phyloP scores from a whole-genome alignment of 176 grass and related monocot species.

The Microstegium vimineum region DNA sequence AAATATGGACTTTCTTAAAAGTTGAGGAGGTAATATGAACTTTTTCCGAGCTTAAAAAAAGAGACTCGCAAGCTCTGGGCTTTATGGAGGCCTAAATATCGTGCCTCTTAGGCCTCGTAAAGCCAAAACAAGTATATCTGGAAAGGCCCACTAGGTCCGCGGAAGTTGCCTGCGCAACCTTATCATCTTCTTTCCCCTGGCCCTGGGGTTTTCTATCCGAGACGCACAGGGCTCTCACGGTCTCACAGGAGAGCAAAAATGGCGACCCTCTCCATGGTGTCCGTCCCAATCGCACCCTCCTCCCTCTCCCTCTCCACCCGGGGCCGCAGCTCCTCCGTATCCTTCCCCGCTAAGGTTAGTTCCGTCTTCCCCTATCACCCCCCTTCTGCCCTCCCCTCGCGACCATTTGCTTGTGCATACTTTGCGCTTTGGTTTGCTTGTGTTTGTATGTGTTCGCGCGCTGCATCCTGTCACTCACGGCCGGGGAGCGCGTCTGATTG shows the following conservation, averaged over 20 bases:
- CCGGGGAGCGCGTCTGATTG: background rate
- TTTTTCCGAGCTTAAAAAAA: no score
- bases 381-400: slow-evolving; percentile 1
- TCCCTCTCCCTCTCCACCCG: slow-evolving; percentile 39
- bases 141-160: background rate
- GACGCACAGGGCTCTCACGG: background rate
- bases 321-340: slow-evolving; percentile 45
- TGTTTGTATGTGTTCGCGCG: background rate
- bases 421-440: background rate
- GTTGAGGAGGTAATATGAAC: no score
- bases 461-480: background rate
- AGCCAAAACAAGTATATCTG: background rate
- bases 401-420: slow-evolving; percentile 9
- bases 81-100: background rate
- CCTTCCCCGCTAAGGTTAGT: slow-evolving; percentile 49
- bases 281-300: slow-evolving; percentile 50
- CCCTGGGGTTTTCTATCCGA: background rate
- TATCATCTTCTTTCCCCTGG: background rate
- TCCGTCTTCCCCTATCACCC: background rate
- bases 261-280: slow-evolving; percentile 61
- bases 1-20: no score
- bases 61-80: no score
- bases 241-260: slow-evolving; percentile 37
- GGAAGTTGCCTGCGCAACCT: background rate
- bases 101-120: background rate